These are phyloP conservation scores for Suillus sp. DNA, from an alignment of 768 basidiomycete species.

Conservation along the genomic window DNA sequence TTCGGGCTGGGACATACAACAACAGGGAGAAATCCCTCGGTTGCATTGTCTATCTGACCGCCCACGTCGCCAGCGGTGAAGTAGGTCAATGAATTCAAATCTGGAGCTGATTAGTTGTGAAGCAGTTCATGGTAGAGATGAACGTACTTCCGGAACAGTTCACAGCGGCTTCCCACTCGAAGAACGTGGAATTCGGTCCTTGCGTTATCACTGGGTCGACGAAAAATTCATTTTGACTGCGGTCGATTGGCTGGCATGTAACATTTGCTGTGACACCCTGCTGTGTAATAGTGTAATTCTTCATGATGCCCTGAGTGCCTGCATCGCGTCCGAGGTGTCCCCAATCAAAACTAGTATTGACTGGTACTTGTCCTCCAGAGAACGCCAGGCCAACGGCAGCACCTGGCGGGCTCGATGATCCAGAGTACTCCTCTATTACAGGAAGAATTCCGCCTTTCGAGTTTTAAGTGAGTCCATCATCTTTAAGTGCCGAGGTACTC, in stretches of 20 bases:
- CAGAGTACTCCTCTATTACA: not conserved
- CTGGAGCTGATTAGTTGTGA: not conserved
- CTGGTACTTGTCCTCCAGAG: not conserved
- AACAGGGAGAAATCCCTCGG: slow-evolving; percentile 9
- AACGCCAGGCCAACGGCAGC: not conserved
- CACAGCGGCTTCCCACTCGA: not conserved
- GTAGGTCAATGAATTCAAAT: not conserved
- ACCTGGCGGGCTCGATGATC: not conserved
- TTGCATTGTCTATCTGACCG: not conserved
- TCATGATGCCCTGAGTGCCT: not conserved
- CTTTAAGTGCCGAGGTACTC: not conserved
- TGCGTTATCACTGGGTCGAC: not conserved
- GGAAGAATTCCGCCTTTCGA: slow-evolving; percentile 2
- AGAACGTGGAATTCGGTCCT: not conserved
- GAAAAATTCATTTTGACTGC: not conserved
- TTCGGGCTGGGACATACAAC: slow-evolving; percentile 10
- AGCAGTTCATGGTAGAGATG: not conserved
- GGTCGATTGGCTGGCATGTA: slow-evolving; percentile 7
- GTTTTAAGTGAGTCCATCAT: not conserved
- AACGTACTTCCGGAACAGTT: slow-evolving; percentile 11
- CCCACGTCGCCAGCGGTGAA: not conserved
- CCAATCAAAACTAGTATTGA: not conserved
- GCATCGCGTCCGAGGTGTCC: not conserved
- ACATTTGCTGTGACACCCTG: slow-evolving; percentile 25
- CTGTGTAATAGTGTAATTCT: slow-evolving; percentile 15